Percentiles rank a stretch among this genome's conserved stretches.
phyloP scores from a whole-genome alignment of 1,284 basidiomycete species.

The Melampsora medusae region DNA sequence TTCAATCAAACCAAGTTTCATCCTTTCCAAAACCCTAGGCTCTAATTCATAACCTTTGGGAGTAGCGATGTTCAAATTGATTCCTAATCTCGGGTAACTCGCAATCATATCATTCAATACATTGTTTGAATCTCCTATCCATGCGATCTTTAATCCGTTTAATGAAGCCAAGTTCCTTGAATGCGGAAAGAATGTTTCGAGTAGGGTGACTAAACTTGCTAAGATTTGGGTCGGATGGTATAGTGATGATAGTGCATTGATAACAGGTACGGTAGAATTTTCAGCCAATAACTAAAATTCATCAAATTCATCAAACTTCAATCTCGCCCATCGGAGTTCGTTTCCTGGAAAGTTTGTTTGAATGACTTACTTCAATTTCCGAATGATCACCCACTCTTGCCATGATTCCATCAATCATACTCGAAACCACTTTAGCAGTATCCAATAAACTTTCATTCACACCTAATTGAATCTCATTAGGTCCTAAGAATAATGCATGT shows the following conservation, averaged over 20 bases:
- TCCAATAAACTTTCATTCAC: conserved; percentile 88
- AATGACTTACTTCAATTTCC: conserved; percentile 77
- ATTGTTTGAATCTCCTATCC: conserved; percentile 93
- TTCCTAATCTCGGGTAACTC: conserved; percentile 84
- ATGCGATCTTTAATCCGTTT: conserved; percentile 72
- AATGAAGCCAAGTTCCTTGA: conserved; percentile 58
- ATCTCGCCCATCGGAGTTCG: too few species aligned
- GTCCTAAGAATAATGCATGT: conserved; percentile 85
- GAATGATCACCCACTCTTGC: conserved; percentile 87
- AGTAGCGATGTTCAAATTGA: conserved; percentile 77
- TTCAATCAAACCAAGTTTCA: conserved; percentile 56
- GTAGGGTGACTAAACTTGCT: conserved; percentile 85
- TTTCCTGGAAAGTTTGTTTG: too few species aligned
- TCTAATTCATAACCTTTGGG: conserved; percentile 77
- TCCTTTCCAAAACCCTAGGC: conserved; percentile 72
- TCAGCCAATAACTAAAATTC: conserved; percentile 72
- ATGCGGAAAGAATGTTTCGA: conserved; percentile 62
- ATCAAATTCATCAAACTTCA: neutral
- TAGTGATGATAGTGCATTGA: conserved; percentile 90
- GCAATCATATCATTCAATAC: conserved; percentile 97
- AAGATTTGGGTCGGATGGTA: conserved; percentile 97
- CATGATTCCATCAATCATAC: conserved; percentile 96
- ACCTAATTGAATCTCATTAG: conserved; percentile 88
- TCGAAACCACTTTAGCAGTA: conserved; percentile 74
- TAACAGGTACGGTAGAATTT: conserved; percentile 84